phyloP scores from a whole-genome alignment of 2,329 filamentous ascomycete species.

The Cladophialophora exuberans region DNA sequence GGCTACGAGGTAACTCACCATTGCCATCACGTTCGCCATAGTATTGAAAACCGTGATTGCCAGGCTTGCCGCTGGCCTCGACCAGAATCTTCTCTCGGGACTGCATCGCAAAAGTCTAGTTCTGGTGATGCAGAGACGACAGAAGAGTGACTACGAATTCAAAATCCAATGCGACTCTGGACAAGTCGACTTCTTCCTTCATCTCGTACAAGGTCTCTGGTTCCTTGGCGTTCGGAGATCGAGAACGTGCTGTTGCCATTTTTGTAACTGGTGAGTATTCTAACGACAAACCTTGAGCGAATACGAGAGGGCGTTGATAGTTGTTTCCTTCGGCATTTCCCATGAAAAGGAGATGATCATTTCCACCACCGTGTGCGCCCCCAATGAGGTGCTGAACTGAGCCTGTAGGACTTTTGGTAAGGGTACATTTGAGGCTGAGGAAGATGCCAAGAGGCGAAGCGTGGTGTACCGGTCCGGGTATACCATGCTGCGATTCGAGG shows the following conservation, averaged over 20 bases:
- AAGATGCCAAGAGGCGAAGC: too few relatives aligned
- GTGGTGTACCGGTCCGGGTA: not conserved
- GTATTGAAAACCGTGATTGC: not conserved
- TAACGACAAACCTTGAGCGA: not conserved
- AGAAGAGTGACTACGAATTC: not conserved
- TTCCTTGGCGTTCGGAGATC: not conserved
- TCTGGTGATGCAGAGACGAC: not conserved
- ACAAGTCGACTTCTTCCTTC: too few relatives aligned
- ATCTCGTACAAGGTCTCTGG: not conserved
- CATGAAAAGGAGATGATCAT: not conserved
- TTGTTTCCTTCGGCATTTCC: not conserved
- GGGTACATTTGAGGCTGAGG: too few relatives aligned
- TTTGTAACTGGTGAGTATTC: not conserved
- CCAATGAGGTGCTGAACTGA: not conserved
- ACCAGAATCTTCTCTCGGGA: slow-evolving; percentile 30
- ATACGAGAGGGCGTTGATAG: not conserved
- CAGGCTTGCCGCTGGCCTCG: slow-evolving; percentile 1
- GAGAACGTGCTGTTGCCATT: not conserved
- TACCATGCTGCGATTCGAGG: not conserved
- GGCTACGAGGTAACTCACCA: not conserved
- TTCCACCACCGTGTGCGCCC: not conserved
- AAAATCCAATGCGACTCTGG: not conserved
- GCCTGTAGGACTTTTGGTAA: not conserved
- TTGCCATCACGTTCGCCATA: slow-evolving; percentile 2
- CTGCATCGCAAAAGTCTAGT: not conserved